These are phyloP conservation scores for Xerocomellus dryophilus DNA, from an alignment of 768 basidiomycete genomes.

Conservation along the genomic window DNA sequence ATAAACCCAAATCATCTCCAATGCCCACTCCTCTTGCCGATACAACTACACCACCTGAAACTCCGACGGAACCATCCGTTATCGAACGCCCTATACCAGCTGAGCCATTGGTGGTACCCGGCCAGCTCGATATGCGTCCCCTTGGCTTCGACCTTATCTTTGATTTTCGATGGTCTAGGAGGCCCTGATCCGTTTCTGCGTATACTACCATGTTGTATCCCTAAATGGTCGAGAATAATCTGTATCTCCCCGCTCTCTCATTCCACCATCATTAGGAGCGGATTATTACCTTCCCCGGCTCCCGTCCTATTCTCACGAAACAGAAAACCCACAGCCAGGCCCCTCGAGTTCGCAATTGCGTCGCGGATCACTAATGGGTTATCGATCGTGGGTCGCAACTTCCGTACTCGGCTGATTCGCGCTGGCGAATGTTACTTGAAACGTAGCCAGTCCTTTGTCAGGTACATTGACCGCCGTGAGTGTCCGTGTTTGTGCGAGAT, in stretches of 20 bases:
- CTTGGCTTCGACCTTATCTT: conserved; percentile 71
- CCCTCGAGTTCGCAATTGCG: background rate
- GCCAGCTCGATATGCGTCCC: conserved; percentile 68
- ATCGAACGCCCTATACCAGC: conserved; percentile 12
- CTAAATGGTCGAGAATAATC: conserved; percentile 8
- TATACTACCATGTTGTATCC: conserved; percentile 22
- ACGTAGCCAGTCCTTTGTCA: too few relatives aligned
- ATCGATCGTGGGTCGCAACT: background rate
- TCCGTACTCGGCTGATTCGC: background rate
- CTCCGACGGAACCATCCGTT: background rate
- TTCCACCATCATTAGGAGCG: background rate
- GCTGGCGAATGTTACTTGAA: background rate
- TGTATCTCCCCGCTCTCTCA: conserved; percentile 9
- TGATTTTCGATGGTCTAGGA: conserved; percentile 67
- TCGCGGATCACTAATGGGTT: background rate
- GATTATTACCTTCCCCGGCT: background rate
- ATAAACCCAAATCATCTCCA: background rate
- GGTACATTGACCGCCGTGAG: background rate
- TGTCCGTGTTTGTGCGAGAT: background rate
- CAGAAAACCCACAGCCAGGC: background rate
- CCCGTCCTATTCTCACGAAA: background rate
- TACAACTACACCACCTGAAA: conserved; percentile 2
- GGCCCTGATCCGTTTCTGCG: conserved; percentile 13
- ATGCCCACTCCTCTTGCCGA: background rate
- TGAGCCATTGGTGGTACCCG: conserved; percentile 31